Conservation (phyloP, 129 eudicot genomes). For the Smallanthus sonchifolius region DNA sequence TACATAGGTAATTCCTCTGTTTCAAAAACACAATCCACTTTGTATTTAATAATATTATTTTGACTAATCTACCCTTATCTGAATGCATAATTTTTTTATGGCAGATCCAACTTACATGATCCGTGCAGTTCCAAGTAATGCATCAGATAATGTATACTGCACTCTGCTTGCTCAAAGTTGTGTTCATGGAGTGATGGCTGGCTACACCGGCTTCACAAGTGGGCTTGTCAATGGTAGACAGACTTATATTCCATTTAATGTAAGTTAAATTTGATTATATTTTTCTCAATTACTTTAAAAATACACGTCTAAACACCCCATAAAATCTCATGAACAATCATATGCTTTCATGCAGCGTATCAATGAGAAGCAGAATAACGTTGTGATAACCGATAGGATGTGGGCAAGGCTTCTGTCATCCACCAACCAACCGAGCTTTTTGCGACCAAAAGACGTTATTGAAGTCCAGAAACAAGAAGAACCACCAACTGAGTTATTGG, state of each 20-base stretch:
- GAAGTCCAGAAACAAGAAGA: constrained; percentile 29
- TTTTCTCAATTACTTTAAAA: neutral
- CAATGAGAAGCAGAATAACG: constrained; percentile 54
- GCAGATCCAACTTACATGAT: constrained; percentile 96
- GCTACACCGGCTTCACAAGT: constrained; percentile 70
- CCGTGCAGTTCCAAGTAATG: constrained; percentile 91
- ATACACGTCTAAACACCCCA: neutral
- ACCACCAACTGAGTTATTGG: constrained; percentile 38
- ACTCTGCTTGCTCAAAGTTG: constrained; percentile 95
- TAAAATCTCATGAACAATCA: neutral
- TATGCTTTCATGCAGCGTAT: constrained; percentile 50
- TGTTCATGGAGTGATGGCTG: constrained; percentile 98
- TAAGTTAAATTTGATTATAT: constrained; percentile 29
- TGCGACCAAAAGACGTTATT: constrained; percentile 42
- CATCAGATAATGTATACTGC: constrained; percentile 89
- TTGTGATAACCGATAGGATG: constrained; percentile 78
- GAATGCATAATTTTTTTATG: constrained; percentile 10
- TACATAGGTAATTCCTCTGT: constrained; percentile 58
- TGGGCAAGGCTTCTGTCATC: constrained; percentile 79
- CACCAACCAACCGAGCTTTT: constrained; percentile 67
- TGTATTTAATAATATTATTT: neutral
- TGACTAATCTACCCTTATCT: neutral
- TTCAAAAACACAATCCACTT: neutral
- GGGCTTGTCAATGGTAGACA: constrained; percentile 88
- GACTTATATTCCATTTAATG: constrained; percentile 77